These are phyloP conservation scores for Epichloe sp. DNA, from an alignment of 2,329 filamentous ascomycete genomes.

Conservation along the genomic window DNA sequence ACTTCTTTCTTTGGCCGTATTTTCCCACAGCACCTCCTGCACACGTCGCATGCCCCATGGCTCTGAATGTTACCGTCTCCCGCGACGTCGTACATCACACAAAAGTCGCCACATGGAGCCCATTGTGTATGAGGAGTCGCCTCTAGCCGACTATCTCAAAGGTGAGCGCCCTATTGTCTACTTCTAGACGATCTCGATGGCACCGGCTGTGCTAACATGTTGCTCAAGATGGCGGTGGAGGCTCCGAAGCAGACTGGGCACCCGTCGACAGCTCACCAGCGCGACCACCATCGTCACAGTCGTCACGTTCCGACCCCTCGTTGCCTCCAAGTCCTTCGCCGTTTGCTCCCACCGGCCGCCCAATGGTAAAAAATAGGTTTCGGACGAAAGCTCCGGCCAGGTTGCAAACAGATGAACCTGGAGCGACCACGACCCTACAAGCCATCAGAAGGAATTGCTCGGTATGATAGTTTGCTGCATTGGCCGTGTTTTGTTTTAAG, in stretches of 20 bases:
- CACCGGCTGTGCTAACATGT: conserved; percentile 4
- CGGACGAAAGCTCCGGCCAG: conserved; percentile 33
- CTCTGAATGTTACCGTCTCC: conserved; percentile 15
- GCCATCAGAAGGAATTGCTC: conserved; percentile 38
- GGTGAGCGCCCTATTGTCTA: conserved; percentile 36
- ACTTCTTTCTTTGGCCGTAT: not conserved
- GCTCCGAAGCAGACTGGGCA: conserved; percentile 33
- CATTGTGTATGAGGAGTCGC: conserved; percentile 74
- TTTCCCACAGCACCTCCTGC: not conserved
- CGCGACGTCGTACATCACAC: conserved; percentile 12
- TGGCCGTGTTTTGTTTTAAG: not conserved
- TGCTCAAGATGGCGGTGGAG: conserved; percentile 33
- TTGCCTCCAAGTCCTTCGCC: conserved; percentile 33
- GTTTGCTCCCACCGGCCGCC: conserved; percentile 45
- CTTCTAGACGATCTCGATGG: not conserved
- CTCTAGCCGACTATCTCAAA: conserved; percentile 79
- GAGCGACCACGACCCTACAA: conserved; percentile 24
- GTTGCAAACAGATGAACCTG: conserved; percentile 26
- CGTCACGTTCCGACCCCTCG: conserved; percentile 21
- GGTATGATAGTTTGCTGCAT: conserved; percentile 21
- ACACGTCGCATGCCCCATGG: conserved; percentile 13
- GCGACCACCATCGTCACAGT: conserved; percentile 15
- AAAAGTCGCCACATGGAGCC: conserved; percentile 51
- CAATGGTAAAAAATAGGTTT: conserved; percentile 39
- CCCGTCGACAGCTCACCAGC: conserved; percentile 25